Base-by-base conservation (phyloP, 805 yeast genomes). In the Sugiyamaella lignohabitans region DNA sequence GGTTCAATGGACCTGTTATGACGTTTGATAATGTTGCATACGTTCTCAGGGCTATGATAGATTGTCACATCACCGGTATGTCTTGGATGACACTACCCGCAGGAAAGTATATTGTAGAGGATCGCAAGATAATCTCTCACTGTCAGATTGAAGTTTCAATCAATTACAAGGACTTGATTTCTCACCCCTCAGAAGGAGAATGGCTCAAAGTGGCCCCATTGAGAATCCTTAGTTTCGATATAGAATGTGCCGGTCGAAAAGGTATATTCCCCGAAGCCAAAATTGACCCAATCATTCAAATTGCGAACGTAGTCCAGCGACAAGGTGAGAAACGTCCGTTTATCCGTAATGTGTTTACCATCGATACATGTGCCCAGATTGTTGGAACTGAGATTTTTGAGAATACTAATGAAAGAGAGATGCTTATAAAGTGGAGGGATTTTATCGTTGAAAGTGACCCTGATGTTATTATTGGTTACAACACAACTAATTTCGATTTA, bases 231-330 rank as follows among this genome's bases (percentile, higher is more conserved):
- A 88, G 97, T 8, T 91, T 93, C 64, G 99, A 93, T 73, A 93
- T 93, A 51, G 99, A 93, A 66, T 93, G 99, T 75, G 93, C 98
- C 2, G 98, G 98, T 39, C 79, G 99, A 66, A 84, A 87, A 54
- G 98, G 98, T 45, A 76, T 93, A 10, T 93, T 93, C 64, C 98
- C 99, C 1, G 98, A 93, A 60, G 83, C 99, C 1, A 84, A 84
- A 51, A 75, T 79, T 40, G 99, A 93, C 68, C 84, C 96, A 0
- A 96, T 93, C 6, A 93, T 93, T 60, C 98, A 94, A 66, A 94
- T 93, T 53, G 98, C 98, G 4, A 91, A 87, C 60, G 96, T 93
- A 23, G 95, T 91, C 2, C 82, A 87, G 58, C 71, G 78, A 43
- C 81, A 82, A 43, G 97, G 98, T 40, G 88, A 83, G 32, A 53